Evolutionary conservation across 768 basidiomycete species (phyloP).

Genomic region (Suillus lakei): DNA sequence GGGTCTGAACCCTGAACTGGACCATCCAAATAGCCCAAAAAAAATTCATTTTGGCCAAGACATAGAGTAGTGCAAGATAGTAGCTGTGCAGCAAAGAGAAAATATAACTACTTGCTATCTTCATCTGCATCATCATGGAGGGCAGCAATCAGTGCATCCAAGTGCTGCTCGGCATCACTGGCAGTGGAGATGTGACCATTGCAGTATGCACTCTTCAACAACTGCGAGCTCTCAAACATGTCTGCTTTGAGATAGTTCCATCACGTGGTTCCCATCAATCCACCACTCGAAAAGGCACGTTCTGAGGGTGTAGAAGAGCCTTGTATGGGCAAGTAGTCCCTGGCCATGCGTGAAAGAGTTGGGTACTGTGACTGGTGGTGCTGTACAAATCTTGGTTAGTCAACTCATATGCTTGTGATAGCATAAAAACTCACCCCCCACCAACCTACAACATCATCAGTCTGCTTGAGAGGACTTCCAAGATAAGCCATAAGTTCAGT

Average conservation of each 20-base stretch:
- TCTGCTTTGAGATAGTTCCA: conserved; percentile 25
- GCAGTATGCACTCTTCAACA: conserved; percentile 32
- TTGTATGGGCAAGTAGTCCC: conserved; percentile 27
- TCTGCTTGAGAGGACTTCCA: conserved; percentile 6
- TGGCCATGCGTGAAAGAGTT: conserved; percentile 18
- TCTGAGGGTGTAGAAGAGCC: conserved; percentile 32
- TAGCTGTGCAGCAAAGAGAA: too few species aligned
- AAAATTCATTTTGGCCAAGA: too few species aligned
- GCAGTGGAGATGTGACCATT: conserved; percentile 30
- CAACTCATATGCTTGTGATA: conserved; percentile 7
- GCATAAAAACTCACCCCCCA: conserved; percentile 11
- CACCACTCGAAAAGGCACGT: conserved; percentile 31
- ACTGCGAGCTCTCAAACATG: conserved; percentile 25
- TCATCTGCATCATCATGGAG: background rate
- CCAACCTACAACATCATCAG: conserved; percentile 8
- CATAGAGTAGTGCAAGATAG: too few species aligned
- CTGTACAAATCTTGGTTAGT: conserved; percentile 15
- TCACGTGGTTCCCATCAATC: conserved; percentile 25
- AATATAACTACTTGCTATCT: too few species aligned
- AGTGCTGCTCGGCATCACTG: conserved; percentile 14
- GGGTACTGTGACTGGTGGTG: conserved; percentile 19
- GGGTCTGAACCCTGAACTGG: too few species aligned
- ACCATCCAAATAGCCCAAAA: too few species aligned
- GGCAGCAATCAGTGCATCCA: background rate
- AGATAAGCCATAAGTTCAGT: conserved; percentile 4